Base-by-base conservation (phyloP, 1,284 basidiomycete genomes). In the Ceratobasidium sp. region DNA sequence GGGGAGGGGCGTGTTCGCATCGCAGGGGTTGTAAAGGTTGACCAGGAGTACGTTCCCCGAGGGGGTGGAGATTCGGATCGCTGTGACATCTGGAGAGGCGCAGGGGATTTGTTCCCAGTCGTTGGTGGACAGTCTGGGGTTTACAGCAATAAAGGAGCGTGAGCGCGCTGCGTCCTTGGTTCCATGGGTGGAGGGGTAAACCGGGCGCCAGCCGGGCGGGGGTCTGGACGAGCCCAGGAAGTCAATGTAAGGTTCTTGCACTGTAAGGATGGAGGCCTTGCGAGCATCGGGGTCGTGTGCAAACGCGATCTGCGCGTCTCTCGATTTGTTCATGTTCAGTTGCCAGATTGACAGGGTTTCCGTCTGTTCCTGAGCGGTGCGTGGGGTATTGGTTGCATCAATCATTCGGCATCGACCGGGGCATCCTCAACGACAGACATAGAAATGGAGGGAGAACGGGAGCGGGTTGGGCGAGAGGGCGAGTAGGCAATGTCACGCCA, bases 21-120 rank as follows among this genome's bases (percentile, higher is more conserved):
- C 63, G 27, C 63, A 48, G 2, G n/a, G 24, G 27, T 65, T 65
- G 27, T 67, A 67, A 4, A 67, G 50, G 24, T 67, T 67, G 19
- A 67, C 17, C 1, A 67, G 65, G 29, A 54, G 24, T 6, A n/a
- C 1, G 17, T 33, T 51, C 17, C 8, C 6, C n/a, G n/a, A n/a
- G 1, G 1, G 0, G 0, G 65, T 54, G 27, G 8, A 11, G 0
- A 67, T 14, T 5, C 22, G 3, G 33, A 67, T 19, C 5, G 36
- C n/a, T 9, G 51, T 54, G 50, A 67, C 31, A 31, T 67, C 65
- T 9, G 50, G 29, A 4, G 22, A 67, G 48, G 29, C 8, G 36
- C 48, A 53, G 0, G 1, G 9, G 4, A 67, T 50, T 8, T 36
- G 29, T 19, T 36, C 36, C 65, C 65, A 67, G 1, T 33, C 31